Percentiles rank a stretch among this genome's conserved stretches.
Evolutionary conservation across 345 rosid genomes (phyloP).

Genomic region (Murraya paniculata): DNA sequence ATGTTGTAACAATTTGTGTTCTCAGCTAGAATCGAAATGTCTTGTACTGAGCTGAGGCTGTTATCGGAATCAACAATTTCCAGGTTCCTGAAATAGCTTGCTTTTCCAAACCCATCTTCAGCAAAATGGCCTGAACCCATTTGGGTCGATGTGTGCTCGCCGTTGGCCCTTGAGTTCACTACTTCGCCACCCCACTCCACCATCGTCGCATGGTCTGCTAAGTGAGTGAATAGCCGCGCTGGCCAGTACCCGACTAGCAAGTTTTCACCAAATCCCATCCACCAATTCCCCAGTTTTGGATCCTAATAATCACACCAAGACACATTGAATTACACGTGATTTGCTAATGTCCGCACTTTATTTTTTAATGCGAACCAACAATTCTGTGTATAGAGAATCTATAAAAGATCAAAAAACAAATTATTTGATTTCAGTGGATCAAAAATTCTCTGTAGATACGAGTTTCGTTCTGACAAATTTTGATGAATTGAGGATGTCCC

Average conservation of each 20-base stretch:
- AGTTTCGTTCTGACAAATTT: no score
- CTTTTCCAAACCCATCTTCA: slow-evolving; percentile 77
- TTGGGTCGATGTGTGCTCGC: slow-evolving; percentile 81
- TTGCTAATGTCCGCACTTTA: background rate
- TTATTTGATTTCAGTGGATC: no score
- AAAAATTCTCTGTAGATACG: no score
- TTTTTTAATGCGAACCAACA: no score
- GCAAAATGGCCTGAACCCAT: slow-evolving; percentile 98
- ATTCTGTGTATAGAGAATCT: no score
- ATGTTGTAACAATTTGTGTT: slow-evolving; percentile 89
- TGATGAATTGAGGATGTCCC: no score
- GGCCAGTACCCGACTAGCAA: slow-evolving; percentile 96
- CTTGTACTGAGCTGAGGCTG: slow-evolving; percentile 62
- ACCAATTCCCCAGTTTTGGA: slow-evolving; percentile 90
- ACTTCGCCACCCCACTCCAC: slow-evolving; percentile 99
- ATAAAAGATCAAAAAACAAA: no score
- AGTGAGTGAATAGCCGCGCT: slow-evolving; percentile 85
- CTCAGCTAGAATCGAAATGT: slow-evolving; percentile 74
- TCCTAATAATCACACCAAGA: slow-evolving; percentile 43
- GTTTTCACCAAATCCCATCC: slow-evolving; percentile 94
- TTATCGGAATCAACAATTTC: slow-evolving; percentile 90
- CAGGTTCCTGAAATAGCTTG: slow-evolving; percentile 84
- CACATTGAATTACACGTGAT: background rate
- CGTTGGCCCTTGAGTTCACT: slow-evolving; percentile 80
- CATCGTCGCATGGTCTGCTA: slow-evolving; percentile 84